Evolutionary conservation across 345 rosid genomes (phyloP).

Genomic region (Euphorbia peplus): DNA sequence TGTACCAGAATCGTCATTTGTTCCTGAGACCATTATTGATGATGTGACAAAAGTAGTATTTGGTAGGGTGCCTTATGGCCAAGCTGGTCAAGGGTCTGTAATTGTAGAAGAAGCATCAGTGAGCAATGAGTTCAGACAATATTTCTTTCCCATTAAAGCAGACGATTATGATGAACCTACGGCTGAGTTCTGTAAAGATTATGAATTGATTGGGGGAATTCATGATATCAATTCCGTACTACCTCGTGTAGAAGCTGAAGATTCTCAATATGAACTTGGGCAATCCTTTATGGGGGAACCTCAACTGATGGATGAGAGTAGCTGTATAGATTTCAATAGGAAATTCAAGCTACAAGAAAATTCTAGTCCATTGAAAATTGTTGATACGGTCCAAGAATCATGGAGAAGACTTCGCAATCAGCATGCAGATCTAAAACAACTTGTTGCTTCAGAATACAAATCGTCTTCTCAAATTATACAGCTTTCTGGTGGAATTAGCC

Average conservation of each 20-base stretch:
- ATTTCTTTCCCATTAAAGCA: conserved; percentile 28
- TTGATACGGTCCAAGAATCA: conserved; percentile 50
- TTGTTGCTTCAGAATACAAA: conserved; percentile 47
- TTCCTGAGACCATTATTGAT: conserved; percentile 72
- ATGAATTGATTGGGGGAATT: conserved; percentile 32
- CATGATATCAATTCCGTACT: conserved; percentile 41
- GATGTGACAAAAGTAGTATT: conserved; percentile 43
- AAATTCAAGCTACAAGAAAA: conserved; percentile 31
- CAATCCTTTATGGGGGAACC: conserved; percentile 38
- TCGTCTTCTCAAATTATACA: conserved; percentile 46
- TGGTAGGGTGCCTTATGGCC: conserved; percentile 36
- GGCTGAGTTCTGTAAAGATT: conserved; percentile 26
- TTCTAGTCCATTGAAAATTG: conserved; percentile 17
- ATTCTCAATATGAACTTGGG: conserved; percentile 36
- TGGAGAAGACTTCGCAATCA: conserved; percentile 57
- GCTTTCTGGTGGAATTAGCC: conserved; percentile 50
- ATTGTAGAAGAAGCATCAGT: conserved; percentile 44
- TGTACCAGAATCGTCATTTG: conserved; percentile 82
- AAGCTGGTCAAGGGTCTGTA: conserved; percentile 39
- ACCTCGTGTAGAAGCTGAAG: conserved; percentile 44
- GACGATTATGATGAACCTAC: conserved; percentile 24
- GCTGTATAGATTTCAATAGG: conserved; percentile 62
- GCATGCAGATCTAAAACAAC: conserved; percentile 42
- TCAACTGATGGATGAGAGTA: conserved; percentile 80
- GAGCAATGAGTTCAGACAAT: conserved; percentile 32